Evolutionary conservation across 164 flowering plant genomes (phyloP).

Genomic region (Chloranthus sessilifolius): DNA sequence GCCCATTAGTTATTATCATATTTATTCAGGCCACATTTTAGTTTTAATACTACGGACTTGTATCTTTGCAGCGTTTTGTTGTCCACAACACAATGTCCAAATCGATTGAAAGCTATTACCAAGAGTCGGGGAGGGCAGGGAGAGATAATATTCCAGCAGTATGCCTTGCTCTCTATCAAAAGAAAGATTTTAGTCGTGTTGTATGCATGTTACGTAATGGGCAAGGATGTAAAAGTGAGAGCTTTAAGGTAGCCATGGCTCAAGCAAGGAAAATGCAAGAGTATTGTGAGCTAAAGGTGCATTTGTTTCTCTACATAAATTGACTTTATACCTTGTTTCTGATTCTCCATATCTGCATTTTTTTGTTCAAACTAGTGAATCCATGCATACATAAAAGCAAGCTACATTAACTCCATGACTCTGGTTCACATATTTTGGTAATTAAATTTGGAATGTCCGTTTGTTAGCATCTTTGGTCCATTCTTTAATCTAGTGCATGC

Average conservation of each 20-base stretch:
- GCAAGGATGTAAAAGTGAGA: slow-evolving; percentile 47
- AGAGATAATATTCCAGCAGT: slow-evolving; percentile 74
- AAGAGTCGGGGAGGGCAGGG: slow-evolving; percentile 97
- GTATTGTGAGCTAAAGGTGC: slow-evolving; percentile 91
- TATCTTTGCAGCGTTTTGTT: slow-evolving; percentile 77
- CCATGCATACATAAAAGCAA: too few species aligned
- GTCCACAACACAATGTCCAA: slow-evolving; percentile 91
- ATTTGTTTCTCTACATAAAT: background rate
- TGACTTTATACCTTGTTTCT: background rate
- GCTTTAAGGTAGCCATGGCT: slow-evolving; percentile 65
- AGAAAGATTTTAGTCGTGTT: slow-evolving; percentile 92
- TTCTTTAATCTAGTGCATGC: too few species aligned
- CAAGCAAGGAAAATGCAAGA: slow-evolving; percentile 85
- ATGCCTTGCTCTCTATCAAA: slow-evolving; percentile 82
- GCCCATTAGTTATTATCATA: too few species aligned
- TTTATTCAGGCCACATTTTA: too few species aligned
- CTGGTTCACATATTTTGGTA: too few species aligned
- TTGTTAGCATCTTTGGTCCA: too few species aligned
- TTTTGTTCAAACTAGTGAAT: too few species aligned
- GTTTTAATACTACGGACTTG: too few species aligned
- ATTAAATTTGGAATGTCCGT: too few species aligned
- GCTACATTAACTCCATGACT: too few species aligned
- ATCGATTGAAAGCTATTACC: slow-evolving; percentile 97
- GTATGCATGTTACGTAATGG: slow-evolving; percentile 87
- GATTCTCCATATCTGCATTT: background rate